A percentile compares a stretch with the other conserved stretches of the same genome.
phyloP scores from a whole-genome alignment of 192 early-diverging fungal species.

The Entomortierella lignicola region DNA sequence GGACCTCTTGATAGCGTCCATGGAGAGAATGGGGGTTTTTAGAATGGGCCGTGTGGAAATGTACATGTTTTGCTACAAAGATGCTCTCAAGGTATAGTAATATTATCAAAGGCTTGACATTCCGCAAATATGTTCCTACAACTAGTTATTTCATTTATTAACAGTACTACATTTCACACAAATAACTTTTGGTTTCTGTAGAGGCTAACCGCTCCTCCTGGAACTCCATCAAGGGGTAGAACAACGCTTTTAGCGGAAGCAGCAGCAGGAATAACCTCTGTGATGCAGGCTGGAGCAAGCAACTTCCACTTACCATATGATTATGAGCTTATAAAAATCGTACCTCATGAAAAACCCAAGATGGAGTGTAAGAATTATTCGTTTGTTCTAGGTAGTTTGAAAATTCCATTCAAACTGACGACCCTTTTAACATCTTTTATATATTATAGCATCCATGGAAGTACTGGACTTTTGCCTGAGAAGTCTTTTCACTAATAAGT shows the following conservation, averaged over 20 bases:
- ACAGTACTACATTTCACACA: too few relatives aligned
- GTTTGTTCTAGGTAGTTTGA: too few relatives aligned
- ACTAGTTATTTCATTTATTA: too few relatives aligned
- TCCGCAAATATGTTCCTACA: too few relatives aligned
- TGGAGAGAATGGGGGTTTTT: constrained; percentile 32
- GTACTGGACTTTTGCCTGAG: constrained; percentile 36
- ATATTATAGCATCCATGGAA: constrained; percentile 23
- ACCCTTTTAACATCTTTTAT: background rate
- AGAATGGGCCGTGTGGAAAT: constrained; percentile 40
- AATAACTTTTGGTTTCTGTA: constrained; percentile 3
- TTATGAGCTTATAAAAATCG: constrained; percentile 28
- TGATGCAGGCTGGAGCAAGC: constrained; percentile 10
- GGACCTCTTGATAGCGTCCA: constrained; percentile 27
- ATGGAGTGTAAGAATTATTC: constrained; percentile 24
- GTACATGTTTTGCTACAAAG: constrained; percentile 44
- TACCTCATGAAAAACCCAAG: constrained; percentile 37
- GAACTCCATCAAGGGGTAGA: constrained; percentile 21
- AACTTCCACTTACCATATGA: constrained; percentile 35
- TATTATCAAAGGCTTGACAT: too few relatives aligned
- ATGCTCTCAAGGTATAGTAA: constrained; percentile 31
- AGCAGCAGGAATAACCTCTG: constrained; percentile 26
- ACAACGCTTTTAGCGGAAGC: constrained; percentile 25
- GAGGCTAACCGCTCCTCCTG: constrained; percentile 24
- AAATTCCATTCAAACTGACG: too few relatives aligned
- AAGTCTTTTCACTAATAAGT: constrained; percentile 49